These are phyloP conservation scores for Gynandropsis gynandra DNA, from an alignment of 345 rosid genomes.

Conservation along the genomic window DNA sequence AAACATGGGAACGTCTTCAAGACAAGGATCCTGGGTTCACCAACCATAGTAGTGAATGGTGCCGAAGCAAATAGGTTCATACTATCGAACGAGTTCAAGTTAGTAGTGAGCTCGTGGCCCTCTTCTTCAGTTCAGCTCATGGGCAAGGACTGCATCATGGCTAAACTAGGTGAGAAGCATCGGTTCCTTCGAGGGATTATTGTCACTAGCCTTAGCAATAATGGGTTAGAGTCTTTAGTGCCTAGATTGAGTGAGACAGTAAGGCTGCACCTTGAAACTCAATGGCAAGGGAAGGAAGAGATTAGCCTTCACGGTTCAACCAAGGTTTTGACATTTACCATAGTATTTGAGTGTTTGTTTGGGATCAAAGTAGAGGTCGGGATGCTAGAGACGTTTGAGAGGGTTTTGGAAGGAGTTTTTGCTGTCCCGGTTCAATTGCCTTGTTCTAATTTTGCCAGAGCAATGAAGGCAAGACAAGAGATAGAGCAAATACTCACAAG, in stretches of 20 bases:
- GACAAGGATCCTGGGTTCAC: conserved; percentile 63
- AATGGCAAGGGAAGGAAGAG: conserved; percentile 40
- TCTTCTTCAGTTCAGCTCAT: conserved; percentile 58
- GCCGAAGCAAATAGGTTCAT: conserved; percentile 58
- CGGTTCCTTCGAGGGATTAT: conserved; percentile 40
- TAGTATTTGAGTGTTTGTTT: conserved; percentile 55
- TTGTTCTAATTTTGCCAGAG: conserved; percentile 48
- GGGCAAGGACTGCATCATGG: conserved; percentile 67
- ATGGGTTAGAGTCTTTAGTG: conserved; percentile 40
- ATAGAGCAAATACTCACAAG: conserved; percentile 31
- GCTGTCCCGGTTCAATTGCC: conserved; percentile 45
- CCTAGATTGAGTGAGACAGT: conserved; percentile 48
- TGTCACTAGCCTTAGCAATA: conserved; percentile 33
- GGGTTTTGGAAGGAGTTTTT: conserved; percentile 64
- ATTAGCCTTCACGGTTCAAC: conserved; percentile 44
- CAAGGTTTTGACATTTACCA: conserved; percentile 42
- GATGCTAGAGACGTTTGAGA: conserved; percentile 46
- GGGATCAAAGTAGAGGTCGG: conserved; percentile 47
- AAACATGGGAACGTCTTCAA: conserved; percentile 63
- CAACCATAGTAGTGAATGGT: conserved; percentile 56
- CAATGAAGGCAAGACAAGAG: conserved; percentile 57
- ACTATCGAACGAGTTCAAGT: conserved; percentile 61
- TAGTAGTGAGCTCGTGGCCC: conserved; percentile 81
- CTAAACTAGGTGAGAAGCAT: conserved; percentile 54
- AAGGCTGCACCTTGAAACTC: conserved; percentile 32